phyloP scores from a whole-genome alignment of 352 stramenopile species.

The Phytophthora litchii region DNA sequence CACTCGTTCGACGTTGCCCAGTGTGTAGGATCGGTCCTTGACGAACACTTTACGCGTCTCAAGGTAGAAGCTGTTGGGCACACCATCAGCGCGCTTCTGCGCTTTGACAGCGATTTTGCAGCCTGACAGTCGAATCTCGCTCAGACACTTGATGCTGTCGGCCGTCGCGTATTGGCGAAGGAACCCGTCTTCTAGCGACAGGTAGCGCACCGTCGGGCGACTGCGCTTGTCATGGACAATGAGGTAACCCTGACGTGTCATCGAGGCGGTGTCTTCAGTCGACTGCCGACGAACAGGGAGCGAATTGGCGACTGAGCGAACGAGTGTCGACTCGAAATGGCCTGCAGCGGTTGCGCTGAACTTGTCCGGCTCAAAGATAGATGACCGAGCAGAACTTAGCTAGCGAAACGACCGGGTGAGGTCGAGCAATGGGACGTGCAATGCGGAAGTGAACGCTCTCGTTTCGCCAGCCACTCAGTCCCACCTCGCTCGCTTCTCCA shows the following conservation, averaged over 20 bases:
- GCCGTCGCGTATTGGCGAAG: conserved; percentile 67
- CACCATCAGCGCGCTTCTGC: conserved; percentile 66
- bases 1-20: conserved; percentile 60
- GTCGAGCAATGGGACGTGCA: conserved; percentile 24
- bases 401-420: conserved; percentile 15
- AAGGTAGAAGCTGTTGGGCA: conserved; percentile 84
- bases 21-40: conserved; percentile 85
- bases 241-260: conserved; percentile 82
- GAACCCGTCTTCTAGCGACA: conserved; percentile 83
- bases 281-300: conserved; percentile 5
- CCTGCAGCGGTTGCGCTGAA: conserved; percentile 30
- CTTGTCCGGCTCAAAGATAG: conserved; percentile 34
- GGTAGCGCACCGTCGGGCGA: conserved; percentile 61
- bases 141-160: conserved; percentile 48
- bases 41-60: conserved; percentile 87
- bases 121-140: conserved; percentile 77
- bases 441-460: conserved; percentile 24
- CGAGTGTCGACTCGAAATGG: conserved; percentile 13
- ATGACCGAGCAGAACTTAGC: neutral
- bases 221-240: conserved; percentile 74
- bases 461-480: conserved; percentile 25
- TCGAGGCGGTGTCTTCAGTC: conserved; percentile 20
- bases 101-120: conserved; percentile 86
- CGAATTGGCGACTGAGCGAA: conserved; percentile 29
- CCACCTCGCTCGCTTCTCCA: conserved; percentile 19